Conservation (phyloP, 2,329 filamentous ascomycete genomes). For the Trichoderma hamatum region DNA sequence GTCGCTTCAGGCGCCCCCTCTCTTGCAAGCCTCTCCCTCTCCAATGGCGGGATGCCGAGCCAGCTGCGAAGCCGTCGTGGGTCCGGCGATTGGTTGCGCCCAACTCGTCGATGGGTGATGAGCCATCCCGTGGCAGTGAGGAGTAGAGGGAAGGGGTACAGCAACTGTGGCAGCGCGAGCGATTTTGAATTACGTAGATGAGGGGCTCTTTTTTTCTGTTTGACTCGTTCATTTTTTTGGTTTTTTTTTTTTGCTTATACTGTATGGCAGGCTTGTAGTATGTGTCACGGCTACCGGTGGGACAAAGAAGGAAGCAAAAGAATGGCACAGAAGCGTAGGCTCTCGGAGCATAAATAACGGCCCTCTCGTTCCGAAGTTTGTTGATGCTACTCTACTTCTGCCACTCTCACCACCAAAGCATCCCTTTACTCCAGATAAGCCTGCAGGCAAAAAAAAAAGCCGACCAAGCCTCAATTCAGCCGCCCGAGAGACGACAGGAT, state of each 20-base stretch:
- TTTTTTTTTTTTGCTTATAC: background rate
- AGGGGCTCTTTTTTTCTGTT: background rate
- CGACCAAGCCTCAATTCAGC: conserved; percentile 14
- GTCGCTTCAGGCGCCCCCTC: too few species aligned
- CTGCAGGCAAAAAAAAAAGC: background rate
- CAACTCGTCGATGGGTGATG: background rate
- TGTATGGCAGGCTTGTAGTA: background rate
- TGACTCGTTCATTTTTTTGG: background rate
- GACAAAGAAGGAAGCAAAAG: background rate
- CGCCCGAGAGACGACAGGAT: conserved; percentile 17
- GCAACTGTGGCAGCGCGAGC: background rate
- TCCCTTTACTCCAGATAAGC: conserved; percentile 1
- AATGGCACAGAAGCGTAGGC: background rate
- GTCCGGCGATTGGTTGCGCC: background rate
- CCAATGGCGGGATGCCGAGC: conserved; percentile 20
- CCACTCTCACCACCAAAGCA: background rate
- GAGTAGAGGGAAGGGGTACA: background rate
- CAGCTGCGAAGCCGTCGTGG: conserved; percentile 11
- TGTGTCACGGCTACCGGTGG: conserved; percentile 4
- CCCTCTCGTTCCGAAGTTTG: background rate
- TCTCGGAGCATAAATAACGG: conserved; percentile 22
- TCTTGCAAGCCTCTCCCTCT: background rate
- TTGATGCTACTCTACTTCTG: background rate
- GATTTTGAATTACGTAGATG: background rate
- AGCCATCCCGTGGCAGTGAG: background rate